A percentile compares a stretch with the other conserved stretches of the same genome.
Conservation (phyloP, 2,329 filamentous ascomycete genomes). For the Penicillium sp. region DNA sequence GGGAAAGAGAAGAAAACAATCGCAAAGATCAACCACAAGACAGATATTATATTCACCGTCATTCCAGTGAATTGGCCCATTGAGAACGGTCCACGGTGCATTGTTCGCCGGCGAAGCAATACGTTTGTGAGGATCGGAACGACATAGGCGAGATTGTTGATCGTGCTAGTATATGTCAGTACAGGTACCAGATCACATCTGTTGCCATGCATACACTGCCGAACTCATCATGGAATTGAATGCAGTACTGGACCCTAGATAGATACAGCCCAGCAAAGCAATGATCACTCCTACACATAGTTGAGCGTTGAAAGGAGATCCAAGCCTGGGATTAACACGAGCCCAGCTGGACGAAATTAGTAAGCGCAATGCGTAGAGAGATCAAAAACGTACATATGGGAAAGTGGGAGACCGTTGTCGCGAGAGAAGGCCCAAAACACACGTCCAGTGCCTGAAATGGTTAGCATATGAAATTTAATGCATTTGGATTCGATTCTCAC, state of each 20-base stretch:
- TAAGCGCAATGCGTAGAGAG: neutral
- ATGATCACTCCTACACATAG: conserved; percentile 51
- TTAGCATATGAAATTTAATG: neutral
- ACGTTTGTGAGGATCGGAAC: conserved; percentile 51
- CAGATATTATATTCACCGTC: conserved; percentile 46
- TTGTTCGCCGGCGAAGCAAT: conserved; percentile 43
- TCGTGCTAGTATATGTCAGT: conserved; percentile 34
- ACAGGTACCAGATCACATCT: neutral
- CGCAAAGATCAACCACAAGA: conserved; percentile 52
- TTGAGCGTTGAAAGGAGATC: conserved; percentile 57
- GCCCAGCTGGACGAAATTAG: conserved; percentile 36
- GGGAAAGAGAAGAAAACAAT: conserved; percentile 52
- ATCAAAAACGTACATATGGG: conserved; percentile 19
- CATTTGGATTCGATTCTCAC: conserved; percentile 6
- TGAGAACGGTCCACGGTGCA: conserved; percentile 48
- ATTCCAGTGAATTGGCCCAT: conserved; percentile 43
- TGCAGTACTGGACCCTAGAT: conserved; percentile 65
- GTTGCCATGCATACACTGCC: conserved; percentile 13
- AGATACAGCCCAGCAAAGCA: conserved; percentile 62
- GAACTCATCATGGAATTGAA: conserved; percentile 56
- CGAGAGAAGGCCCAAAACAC: conserved; percentile 62
- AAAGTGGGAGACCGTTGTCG: conserved; percentile 47
- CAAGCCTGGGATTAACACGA: conserved; percentile 44
- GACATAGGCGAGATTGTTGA: conserved; percentile 49
- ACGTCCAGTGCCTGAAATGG: conserved; percentile 47